phyloP scores from a whole-genome alignment of 2,329 filamentous ascomycete genomes.

The Penicillium psychrosexuale region DNA sequence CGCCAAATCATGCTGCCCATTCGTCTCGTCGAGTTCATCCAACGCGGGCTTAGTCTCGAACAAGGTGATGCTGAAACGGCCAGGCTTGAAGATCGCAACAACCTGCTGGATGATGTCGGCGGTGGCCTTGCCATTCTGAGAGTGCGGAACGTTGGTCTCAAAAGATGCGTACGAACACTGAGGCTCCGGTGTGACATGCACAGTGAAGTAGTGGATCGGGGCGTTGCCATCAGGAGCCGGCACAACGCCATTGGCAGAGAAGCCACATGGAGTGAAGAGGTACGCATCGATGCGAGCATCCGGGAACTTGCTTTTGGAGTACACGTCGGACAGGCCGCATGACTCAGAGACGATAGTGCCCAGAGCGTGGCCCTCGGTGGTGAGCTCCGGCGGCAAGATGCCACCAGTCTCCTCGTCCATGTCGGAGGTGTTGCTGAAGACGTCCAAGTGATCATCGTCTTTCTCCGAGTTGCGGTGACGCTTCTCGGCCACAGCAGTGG shows the following conservation, averaged over 20 bases:
- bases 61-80: slow-evolving; percentile 94
- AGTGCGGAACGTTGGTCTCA: slow-evolving; percentile 93
- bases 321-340: slow-evolving; percentile 86
- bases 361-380: slow-evolving; percentile 89
- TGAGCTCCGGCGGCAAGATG: slow-evolving; percentile 67
- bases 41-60: slow-evolving; percentile 77
- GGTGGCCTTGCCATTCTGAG: slow-evolving; percentile 82
- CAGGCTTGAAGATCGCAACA: slow-evolving; percentile 91
- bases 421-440: slow-evolving; percentile 73
- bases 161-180: slow-evolving; percentile 97
- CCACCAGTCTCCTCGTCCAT: slow-evolving; percentile 52
- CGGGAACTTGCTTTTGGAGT: slow-evolving; percentile 80
- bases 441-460: slow-evolving; percentile 62
- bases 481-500: slow-evolving; percentile 84
- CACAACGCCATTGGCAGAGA: slow-evolving; percentile 93
- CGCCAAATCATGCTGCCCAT: slow-evolving; percentile 36
- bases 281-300: slow-evolving; percentile 94
- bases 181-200: slow-evolving; percentile 95
- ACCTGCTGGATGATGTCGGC: slow-evolving; percentile 90
- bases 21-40: slow-evolving; percentile 35
- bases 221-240: slow-evolving; percentile 65
- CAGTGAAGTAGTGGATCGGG: slow-evolving; percentile 88
- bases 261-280: slow-evolving; percentile 93
- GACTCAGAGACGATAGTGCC: slow-evolving; percentile 87
- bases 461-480: slow-evolving; percentile 70